Conservation (phyloP, 2,329 filamentous ascomycete species). For the Calonectria hongkongensis region DNA sequence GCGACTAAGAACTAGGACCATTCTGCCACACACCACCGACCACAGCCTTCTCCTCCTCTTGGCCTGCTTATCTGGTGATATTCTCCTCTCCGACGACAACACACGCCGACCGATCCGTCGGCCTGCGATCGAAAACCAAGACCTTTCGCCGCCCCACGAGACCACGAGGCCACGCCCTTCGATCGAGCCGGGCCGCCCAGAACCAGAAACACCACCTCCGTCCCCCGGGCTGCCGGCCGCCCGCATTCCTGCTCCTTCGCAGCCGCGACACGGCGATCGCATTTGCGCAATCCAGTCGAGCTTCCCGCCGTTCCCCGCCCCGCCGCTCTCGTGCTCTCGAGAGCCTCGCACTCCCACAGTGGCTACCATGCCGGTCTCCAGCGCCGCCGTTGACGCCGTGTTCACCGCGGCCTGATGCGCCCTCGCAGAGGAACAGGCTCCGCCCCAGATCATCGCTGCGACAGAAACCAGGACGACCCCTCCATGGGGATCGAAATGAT, state of each 20-base stretch:
- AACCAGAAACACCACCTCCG: not conserved
- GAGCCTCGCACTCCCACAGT: conserved; percentile 46
- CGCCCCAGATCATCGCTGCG: conserved; percentile 40
- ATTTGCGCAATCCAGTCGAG: conserved; percentile 9
- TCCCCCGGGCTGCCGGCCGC: conserved; percentile 2
- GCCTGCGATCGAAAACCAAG: conserved; percentile 6
- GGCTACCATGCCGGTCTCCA: conserved; percentile 54
- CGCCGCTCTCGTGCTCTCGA: conserved; percentile 46
- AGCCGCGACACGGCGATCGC: not conserved
- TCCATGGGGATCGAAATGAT: conserved; percentile 54
- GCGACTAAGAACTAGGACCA: conserved; percentile 30
- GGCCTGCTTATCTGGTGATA: not conserved
- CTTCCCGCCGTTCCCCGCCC: conserved; percentile 4
- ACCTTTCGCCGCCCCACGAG: conserved; percentile 15
- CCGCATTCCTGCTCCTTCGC: not conserved
- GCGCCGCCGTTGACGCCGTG: conserved; percentile 52
- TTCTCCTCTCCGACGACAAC: not conserved
- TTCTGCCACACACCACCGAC: conserved; percentile 27
- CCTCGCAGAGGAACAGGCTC: conserved; percentile 45
- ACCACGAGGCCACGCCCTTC: not conserved
- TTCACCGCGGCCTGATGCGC: conserved; percentile 51
- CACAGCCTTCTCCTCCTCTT: conserved; percentile 17
- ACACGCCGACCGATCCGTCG: not conserved
- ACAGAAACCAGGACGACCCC: conserved; percentile 33
- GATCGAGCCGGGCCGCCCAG: not conserved